Base-by-base conservation (phyloP, 2,329 filamentous ascomycete species). In the Diplodia corticola region DNA sequence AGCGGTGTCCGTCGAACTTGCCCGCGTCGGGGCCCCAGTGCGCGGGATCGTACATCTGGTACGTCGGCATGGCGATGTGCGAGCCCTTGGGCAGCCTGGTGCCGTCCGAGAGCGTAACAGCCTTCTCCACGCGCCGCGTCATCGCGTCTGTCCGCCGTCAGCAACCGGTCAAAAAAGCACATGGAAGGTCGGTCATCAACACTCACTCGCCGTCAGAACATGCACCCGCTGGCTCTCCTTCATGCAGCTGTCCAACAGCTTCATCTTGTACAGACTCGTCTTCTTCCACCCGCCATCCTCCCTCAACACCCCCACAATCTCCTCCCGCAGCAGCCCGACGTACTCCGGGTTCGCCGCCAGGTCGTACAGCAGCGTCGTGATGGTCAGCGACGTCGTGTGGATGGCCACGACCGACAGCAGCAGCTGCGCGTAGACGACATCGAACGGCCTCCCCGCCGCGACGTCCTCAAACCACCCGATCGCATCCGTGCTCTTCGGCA, bases 241-340 rank as follows among this genome's bases (percentile, higher is more conserved):
- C 65, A 77, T 69, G 61, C 74, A 70, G 67, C 73, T 75, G 65
- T 77, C 75, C 50, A 77, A 68, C 10, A 76, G 67, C 24, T 72
- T 71, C n/a, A 77, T 68, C 63, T 75, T 71, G 30, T 71, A 72
- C 26, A 77, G 63, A 1, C 71, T 67, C 9, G 68, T 67, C 69
- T 75, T 76, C 35, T 68, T 71, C 73, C 71, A 75, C 10, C 44
- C 44, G 17, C 73, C 71, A 33, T 72, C 68, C 55, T 71, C 68
- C 15, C 55, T 60, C 4, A 76, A 67, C 35, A 73, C 74, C 5
- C 59, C 24, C 4, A 71, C 51, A 10, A 72, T 70, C 65, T 76
- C 74, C 17, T 73, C 61, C 5, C 74, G 69, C 10, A 76, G 57
- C 4, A 69, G 69, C 17, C 67, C 64, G 22, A 76, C 64, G 5